Percentiles rank a stretch among this genome's conserved stretches.
Conservation (phyloP, 352 stramenopile species). For the Phytopythium kandeliae region DNA sequence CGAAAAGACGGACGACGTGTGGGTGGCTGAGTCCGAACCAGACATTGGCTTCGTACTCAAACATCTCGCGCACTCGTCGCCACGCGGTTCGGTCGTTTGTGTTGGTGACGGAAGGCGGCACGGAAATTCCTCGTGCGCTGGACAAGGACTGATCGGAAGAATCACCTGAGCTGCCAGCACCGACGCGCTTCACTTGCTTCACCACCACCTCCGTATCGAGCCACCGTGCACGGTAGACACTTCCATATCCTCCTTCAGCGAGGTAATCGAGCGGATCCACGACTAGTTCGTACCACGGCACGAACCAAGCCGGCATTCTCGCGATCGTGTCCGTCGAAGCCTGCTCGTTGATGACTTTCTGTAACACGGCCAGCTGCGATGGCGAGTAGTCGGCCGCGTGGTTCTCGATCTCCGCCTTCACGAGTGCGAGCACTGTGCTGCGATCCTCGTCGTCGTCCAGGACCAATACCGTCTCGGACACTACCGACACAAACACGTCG, state of each 20-base stretch:
- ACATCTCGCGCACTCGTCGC: slow-evolving; percentile 1
- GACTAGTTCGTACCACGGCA: neutral
- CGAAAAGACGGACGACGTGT: slow-evolving; percentile 14
- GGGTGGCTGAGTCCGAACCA: slow-evolving; percentile 16
- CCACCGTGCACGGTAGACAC: slow-evolving; percentile 1
- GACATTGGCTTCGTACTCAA: slow-evolving; percentile 12
- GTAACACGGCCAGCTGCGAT: neutral
- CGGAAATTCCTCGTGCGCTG: no score
- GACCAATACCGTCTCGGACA: neutral
- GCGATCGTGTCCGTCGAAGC: neutral
- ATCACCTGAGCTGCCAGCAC: neutral
- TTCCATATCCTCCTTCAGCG: slow-evolving; percentile 1
- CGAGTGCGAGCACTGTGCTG: neutral
- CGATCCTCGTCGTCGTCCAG: neutral
- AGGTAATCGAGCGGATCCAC: neutral
- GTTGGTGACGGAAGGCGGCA: no score
- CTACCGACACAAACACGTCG: slow-evolving; percentile 1
- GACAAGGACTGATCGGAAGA: neutral
- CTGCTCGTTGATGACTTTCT: neutral
- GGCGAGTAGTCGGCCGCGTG: neutral
- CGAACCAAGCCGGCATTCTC: neutral
- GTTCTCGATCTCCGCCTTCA: slow-evolving; percentile 1
- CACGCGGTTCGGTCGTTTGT: no score
- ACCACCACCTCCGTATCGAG: slow-evolving; percentile 13
- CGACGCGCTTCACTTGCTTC: neutral